Evolutionary conservation across 164 flowering plant species (phyloP), one percentile per base, ranked within the genome.

Genomic region (Chimonanthus praecox): DNA sequence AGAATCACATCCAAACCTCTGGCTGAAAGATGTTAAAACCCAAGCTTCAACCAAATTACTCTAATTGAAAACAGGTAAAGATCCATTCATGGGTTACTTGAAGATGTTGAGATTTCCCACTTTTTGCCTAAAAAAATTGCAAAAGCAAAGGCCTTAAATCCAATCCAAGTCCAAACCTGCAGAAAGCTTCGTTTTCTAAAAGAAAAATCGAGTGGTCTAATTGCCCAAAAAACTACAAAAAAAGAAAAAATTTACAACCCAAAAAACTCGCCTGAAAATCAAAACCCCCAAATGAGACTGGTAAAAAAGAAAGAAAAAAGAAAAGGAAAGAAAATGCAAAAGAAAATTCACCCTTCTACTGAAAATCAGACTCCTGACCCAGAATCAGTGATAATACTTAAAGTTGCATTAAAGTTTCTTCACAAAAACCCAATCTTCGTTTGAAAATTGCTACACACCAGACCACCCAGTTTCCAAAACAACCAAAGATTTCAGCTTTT

Each of bases 1-100:
- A 33, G 33, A 33, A 70, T 78, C 76, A 69, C 77, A 70, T 75
- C 75, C 33, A 21, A 49, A 18, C 5, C 9, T 54, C 60, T 15
- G 33, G 33, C 33, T 33, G 16, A 54, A 54, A 51, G 13, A 9
- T 13, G 43, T 70, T 54, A 44, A 3, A 54, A 33, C 58, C 16
- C 13, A 51, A 3, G 13, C 13, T 51, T 51, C 58, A 10, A 51
- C 58, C 58, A 3, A 9, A 51, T 15, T 51, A 9, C 58, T 51
- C 58, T 9, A 2, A 51, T 15, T 51, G 13, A 51, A 51, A 2
- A 5, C 58, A 9, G 13, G 58, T 8, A 51, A 51, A 51, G 13
- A 51, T 51, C 58, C 0, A 8, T 9, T 51, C 58, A 51, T 51
- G 58, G 58, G 58, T 15, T 51, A 15, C 58, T 51, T 8, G 13